Base-by-base conservation (phyloP, 208 protist species). In the Trypanosoma avium region DNA sequence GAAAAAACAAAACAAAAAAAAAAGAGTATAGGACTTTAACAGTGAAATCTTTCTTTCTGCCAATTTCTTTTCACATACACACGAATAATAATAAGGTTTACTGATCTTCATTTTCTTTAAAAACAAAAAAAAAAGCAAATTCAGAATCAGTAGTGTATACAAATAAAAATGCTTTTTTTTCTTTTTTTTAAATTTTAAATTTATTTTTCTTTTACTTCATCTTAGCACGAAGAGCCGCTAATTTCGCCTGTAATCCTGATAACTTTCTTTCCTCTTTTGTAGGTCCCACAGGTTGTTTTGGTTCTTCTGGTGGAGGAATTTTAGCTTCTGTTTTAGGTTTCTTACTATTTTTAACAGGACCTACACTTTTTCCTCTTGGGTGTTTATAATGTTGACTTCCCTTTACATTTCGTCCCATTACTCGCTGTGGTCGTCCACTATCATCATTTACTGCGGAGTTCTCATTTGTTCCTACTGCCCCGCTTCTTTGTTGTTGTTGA, bases 191-290 rank as follows among this genome's bases (percentile, higher is more conserved):
- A 19, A 36, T n/a, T 21, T 10, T 2, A 50, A 33, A 35, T 9
- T 52, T 19, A n/a, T 8, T 32, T 38, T 9, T 9, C 5, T 27
- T 43, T 72, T 40, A 67, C 36, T 88, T 80, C 67, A 95, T 83
- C 65, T 93, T 95, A 22, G 81, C 77, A 55, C 87, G 82, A 21
- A 95, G 76, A 7, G 84, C 83, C 4, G 75, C 75, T 7, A 95
- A 61, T 56, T 86, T 88, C n/a, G 89, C 86, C 70, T 95, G 86
- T 35, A 95, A 71, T 8, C 84, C 86, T 17, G 70, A 82, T 15
- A 95, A 77, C 66, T 95, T 95, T 10, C 80, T 61, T 57, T 92
- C 89, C 61, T 90, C 82, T 67, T 90, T 95, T 32, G 79, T 80
- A 9, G 81, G 85, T 59, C 67, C 72, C 6, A 78, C 70, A 19